Evolutionary conservation across 164 flowering plant genomes (phyloP), one percentile per base, ranked within the genome.

Genomic region (Magnolia kwangsiensis): DNA sequence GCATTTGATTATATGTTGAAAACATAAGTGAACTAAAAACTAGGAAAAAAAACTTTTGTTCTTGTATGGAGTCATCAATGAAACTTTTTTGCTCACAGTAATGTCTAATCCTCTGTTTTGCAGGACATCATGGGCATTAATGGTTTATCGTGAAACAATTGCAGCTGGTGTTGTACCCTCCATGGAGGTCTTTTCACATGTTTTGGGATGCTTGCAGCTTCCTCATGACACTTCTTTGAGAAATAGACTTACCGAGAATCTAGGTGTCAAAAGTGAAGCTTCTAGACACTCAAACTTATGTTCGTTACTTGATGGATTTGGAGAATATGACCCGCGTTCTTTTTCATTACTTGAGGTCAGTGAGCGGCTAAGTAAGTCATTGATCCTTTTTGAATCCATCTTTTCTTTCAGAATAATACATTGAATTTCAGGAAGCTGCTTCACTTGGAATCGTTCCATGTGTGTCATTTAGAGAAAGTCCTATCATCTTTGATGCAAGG

Each of bases 301-400:
- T 67, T 86, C 98, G 24, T 72, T 93, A 82, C 74, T 93, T 63
- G 93, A 93, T 81, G 99, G 99, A 74, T 95, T 95, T 84, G 97
- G 93, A 72, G 96, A 93, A 81, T 95, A 91, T 75, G 98, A 93
- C 71, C 90, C 96, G 73, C 91, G 96, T 78, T 90, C 98, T 23
- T 89, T 92, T 80, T 91, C 98, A 73, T 76, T 95, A 80, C 84
- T 93, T 70, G 95, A 95, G 99, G 97, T 92, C 18, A 74, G 90
- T 78, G 29, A 27, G 50, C 31, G 78, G 24, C 75, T 81, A 27
- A 73, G 58, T 5, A 21, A 10, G 20, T 72, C 14, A 7, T 50
- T 7, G n/a, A 27, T 31, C 14, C 18, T 45, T 23, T 72, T 71
- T n/a, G 24, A 64, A 64, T 4, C 7, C 24, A n/a, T 64, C 23